phyloP scores from a whole-genome alignment of 139 green algal genomes.

The Micractinium conductrix region DNA sequence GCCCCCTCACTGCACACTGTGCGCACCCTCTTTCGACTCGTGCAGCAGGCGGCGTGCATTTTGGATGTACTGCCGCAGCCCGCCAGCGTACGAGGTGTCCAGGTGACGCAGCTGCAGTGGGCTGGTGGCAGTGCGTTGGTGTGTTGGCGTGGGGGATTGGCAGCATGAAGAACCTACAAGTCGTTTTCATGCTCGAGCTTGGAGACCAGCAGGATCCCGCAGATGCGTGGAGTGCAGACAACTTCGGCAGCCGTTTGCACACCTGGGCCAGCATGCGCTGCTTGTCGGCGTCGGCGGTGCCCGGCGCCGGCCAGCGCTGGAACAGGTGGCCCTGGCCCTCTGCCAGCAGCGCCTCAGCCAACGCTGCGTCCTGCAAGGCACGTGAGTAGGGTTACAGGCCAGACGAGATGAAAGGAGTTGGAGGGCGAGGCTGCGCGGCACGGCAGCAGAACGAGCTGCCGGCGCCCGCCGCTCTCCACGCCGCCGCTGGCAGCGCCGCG shows the following conservation, averaged over 20 bases:
- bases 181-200: too few species aligned
- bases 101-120: slow-evolving; percentile 74
- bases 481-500: background rate
- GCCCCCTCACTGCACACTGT: background rate
- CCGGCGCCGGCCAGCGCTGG: slow-evolving; percentile 66
- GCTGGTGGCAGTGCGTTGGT: too few species aligned
- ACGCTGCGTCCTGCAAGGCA: slow-evolving; percentile 38
- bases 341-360: slow-evolving; percentile 46
- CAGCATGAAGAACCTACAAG: too few species aligned
- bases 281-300: slow-evolving; percentile 68
- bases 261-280: slow-evolving; percentile 56
- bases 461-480: background rate
- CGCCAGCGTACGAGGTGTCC: slow-evolving; percentile 84
- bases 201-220: too few species aligned
- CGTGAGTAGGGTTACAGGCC: background rate
- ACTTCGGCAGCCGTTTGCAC: too few species aligned
- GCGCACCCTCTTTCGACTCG: slow-evolving; percentile 79
- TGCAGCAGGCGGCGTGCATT: slow-evolving; percentile 89
- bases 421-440: background rate
- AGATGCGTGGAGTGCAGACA: too few species aligned
- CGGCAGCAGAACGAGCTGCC: background rate
- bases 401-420: background rate
- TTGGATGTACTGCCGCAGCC: slow-evolving; percentile 83
- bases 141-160: too few species aligned
- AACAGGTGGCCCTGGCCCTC: slow-evolving; percentile 85